Conservation (phyloP, 2,329 filamentous ascomycete species). For the Emmonsiellopsis sp. region DNA sequence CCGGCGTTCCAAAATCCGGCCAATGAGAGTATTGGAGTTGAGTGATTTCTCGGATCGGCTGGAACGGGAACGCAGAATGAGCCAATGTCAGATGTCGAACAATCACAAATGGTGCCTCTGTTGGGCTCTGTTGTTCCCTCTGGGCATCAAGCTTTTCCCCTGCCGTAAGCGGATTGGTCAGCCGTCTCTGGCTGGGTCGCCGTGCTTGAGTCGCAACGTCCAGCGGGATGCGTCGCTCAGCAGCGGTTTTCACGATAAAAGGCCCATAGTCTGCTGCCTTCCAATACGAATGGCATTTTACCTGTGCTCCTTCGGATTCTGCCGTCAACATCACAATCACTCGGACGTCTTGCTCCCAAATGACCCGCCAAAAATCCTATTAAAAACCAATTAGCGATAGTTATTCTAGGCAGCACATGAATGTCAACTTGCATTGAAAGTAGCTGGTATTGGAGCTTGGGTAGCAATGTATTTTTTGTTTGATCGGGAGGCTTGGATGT, state of each 20-base stretch:
- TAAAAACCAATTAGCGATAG: conserved; percentile 1
- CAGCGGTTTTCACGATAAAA: conserved; percentile 65
- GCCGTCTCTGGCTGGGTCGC: conserved; percentile 28
- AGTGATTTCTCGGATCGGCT: conserved; percentile 81
- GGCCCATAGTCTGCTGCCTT: conserved; percentile 66
- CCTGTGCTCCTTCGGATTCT: conserved; percentile 82
- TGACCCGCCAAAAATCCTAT: conserved; percentile 97
- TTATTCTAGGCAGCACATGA: neutral
- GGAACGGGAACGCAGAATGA: conserved; percentile 68
- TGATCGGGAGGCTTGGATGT: conserved; percentile 69
- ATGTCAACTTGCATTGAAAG: conserved; percentile 62
- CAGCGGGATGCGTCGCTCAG: conserved; percentile 73
- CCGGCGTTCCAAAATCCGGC: conserved; percentile 93
- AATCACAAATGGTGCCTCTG: conserved; percentile 65
- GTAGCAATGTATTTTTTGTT: conserved; percentile 93
- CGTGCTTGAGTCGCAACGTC: conserved; percentile 39
- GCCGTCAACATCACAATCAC: conserved; percentile 96
- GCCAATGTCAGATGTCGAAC: conserved; percentile 81
- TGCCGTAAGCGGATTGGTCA: conserved; percentile 23
- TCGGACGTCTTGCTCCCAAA: conserved; percentile 94
- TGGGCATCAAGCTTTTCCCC: conserved; percentile 20
- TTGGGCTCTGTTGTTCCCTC: conserved; percentile 21
- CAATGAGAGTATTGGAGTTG: conserved; percentile 93
- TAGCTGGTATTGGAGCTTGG: conserved; percentile 85
- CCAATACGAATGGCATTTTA: conserved; percentile 97